Conservation (phyloP, 176 grass and related monocot species). For the Miscanthus lutarioriparius region DNA sequence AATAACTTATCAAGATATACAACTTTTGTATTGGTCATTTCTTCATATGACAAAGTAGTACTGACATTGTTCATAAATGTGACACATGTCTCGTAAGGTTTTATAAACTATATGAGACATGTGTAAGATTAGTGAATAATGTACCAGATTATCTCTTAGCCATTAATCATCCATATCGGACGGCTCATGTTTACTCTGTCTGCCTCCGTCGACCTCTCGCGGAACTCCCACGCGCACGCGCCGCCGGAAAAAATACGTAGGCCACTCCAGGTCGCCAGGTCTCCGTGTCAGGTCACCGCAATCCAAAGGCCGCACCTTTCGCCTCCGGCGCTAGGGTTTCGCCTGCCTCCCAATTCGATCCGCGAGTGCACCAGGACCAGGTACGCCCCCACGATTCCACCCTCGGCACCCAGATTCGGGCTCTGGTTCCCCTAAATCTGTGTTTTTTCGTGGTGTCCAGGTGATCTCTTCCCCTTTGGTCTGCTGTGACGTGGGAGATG, state of each 20-base stretch:
- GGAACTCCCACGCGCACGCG: no score
- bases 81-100: no score
- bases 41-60: no score
- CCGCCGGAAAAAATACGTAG: neutral
- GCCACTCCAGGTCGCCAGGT: neutral
- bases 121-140: no score
- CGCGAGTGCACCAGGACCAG: conserved; percentile 6
- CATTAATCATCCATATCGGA: no score
- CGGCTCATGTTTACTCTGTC: no score
- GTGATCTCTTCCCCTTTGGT: neutral
- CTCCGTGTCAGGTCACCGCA: conserved; percentile 16
- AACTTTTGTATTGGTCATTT: no score
- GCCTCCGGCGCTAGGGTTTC: conserved; percentile 48
- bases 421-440: neutral
- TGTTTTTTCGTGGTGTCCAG: conserved; percentile 12
- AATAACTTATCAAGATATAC: no score
- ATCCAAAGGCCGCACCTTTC: conserved; percentile 20
- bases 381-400: conserved; percentile 8
- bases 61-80: no score
- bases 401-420: neutral
- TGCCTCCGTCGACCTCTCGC: no score
- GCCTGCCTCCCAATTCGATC: conserved; percentile 24
- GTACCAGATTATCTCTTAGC: no score
- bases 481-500: conserved; percentile 49
- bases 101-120: no score